Conservation (phyloP, 2,329 filamentous ascomycete species). For the Tolypocladium tropicale region DNA sequence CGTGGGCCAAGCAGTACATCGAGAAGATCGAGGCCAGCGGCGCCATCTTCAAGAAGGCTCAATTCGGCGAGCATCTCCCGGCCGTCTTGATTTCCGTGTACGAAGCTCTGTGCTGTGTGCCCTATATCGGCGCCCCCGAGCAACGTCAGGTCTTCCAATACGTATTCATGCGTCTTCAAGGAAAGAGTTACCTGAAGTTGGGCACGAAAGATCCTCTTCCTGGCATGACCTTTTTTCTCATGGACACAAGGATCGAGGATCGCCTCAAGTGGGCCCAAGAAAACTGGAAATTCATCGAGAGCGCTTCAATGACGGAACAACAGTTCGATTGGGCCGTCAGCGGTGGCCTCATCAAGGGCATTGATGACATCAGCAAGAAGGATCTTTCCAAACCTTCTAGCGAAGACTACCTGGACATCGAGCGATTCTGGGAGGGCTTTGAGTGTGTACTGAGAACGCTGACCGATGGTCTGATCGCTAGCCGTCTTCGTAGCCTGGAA, state of each 20-base stretch:
- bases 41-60: slow-evolving; percentile 33
- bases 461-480: slow-evolving; percentile 62
- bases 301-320: slow-evolving; percentile 49
- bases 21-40: slow-evolving; percentile 37
- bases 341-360: slow-evolving; percentile 57
- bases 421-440: slow-evolving; percentile 72
- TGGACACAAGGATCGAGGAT: slow-evolving; percentile 50
- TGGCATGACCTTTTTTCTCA: slow-evolving; percentile 77
- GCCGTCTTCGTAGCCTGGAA: slow-evolving; percentile 71
- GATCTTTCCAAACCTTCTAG: slow-evolving; percentile 25
- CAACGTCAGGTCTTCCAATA: slow-evolving; percentile 58
- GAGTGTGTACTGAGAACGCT: slow-evolving; percentile 64
- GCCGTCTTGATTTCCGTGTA: slow-evolving; percentile 71
- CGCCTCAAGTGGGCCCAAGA: slow-evolving; percentile 26
- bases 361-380: slow-evolving; percentile 48
- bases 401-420: slow-evolving; percentile 36
- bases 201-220: slow-evolving; percentile 64
- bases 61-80: slow-evolving; percentile 36
- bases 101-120: slow-evolving; percentile 76
- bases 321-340: slow-evolving; percentile 86
- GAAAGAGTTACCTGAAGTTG: slow-evolving; percentile 68
- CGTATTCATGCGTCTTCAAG: slow-evolving; percentile 65
- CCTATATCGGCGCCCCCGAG: slow-evolving; percentile 54
- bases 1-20: slow-evolving; percentile 45
- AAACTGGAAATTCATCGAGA: slow-evolving; percentile 38